Percentiles rank a stretch among this genome's conserved stretches.
Conservation (phyloP, 192 early-diverging fungal species). For the Backusella liffmaniae region DNA sequence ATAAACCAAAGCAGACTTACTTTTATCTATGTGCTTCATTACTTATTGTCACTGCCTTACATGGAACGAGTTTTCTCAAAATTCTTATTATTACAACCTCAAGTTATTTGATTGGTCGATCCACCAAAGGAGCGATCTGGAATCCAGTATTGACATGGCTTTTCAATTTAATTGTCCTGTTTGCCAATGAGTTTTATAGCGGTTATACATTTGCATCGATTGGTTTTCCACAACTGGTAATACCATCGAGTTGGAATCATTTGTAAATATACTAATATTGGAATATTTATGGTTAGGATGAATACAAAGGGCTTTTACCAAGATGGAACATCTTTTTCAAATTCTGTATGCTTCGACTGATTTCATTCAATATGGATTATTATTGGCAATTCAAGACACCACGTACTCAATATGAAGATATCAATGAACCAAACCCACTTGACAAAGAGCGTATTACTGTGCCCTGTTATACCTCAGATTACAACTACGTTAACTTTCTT, state of each 20-base stretch:
- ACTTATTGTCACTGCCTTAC: conserved; percentile 61
- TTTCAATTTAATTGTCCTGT: conserved; percentile 76
- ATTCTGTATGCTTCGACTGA: conserved; percentile 81
- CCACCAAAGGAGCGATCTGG: conserved; percentile 46
- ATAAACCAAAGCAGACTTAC: conserved; percentile 27
- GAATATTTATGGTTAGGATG: conserved; percentile 44
- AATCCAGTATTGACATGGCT: conserved; percentile 76
- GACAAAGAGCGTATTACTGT: conserved; percentile 61
- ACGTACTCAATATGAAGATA: conserved; percentile 39
- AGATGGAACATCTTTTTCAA: conserved; percentile 93
- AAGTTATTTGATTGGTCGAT: conserved; percentile 67
- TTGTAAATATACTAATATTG: background rate
- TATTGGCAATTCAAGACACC: conserved; percentile 61
- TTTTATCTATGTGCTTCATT: conserved; percentile 62
- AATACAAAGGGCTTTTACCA: conserved; percentile 62
- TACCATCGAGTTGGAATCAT: background rate
- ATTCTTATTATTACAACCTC: conserved; percentile 57
- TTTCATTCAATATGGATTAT: conserved; percentile 94
- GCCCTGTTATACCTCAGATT: conserved; percentile 60
- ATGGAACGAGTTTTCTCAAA: conserved; percentile 74
- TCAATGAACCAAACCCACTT: conserved; percentile 19
- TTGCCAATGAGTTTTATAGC: conserved; percentile 70
- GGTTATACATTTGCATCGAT: conserved; percentile 60
- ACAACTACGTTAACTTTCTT: conserved; percentile 76
- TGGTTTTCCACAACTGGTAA: conserved; percentile 12